Evolutionary conservation across 208 protist species (phyloP), one percentile per base, ranked within the genome.

Genomic region (Acanthamoeba culbertsoni): DNA sequence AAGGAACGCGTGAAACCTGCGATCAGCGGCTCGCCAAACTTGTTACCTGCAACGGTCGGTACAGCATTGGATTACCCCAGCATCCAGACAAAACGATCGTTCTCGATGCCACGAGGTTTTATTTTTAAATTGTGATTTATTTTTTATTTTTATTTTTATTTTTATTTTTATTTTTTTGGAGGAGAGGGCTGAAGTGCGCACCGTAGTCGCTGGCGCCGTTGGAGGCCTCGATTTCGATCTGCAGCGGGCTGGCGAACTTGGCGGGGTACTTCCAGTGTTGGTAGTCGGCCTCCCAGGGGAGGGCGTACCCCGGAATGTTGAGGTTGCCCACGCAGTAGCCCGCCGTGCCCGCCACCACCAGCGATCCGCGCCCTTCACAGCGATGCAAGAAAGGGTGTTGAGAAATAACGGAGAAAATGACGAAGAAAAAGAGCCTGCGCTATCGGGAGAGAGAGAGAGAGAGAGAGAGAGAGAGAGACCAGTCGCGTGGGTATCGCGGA

Each of bases 181-280:
- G 26, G 94, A 94, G 94, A 93, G 65, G 91, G 95, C n/a, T n/a
- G n/a, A n/a, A n/a, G n/a, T n/a, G 18, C 23, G 94, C 97, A 43
- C 96, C 97, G 77, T 97, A 97, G 94, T 97, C 97, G 6, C 91
- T 95, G 20, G 97, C 97, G 77, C 97, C 97, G 82, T 97, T 97
- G 23, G 71, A 94, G 2, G 96, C 97, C 71, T 97, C 96, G 31
- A 97, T 94, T 55, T 96, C 90, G 71, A 97, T 97, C 55, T 97
- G 92, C 2, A 97, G 75, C 43, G 96, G 96, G 33, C 51, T 55
- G 18, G 96, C 96, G n/a, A 97, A 88, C 62, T 95, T 97, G n/a
- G 7, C 16, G 37, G 96, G 95, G 48, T 96, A 94, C 43, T 28
- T 35, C 37, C 43, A 68, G 26, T 28, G 12, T 45, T 93, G 65